Percentiles rank a stretch among this genome's conserved stretches.
phyloP scores from a whole-genome alignment of 2,329 filamentous ascomycete genomes.

The Daldinia sp. region DNA sequence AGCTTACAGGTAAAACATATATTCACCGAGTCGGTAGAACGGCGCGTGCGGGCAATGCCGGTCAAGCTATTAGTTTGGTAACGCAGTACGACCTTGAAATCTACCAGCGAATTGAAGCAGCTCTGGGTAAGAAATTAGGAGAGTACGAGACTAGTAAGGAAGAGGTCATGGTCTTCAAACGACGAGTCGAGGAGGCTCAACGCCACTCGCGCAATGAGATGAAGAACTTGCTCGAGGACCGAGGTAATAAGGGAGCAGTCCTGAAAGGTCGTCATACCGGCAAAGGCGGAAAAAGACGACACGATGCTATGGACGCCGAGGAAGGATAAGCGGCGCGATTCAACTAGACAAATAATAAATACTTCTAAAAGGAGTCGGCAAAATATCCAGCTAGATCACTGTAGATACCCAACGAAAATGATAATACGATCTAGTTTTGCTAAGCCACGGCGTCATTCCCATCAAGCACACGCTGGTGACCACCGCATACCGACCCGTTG shows the following conservation, averaged over 20 bases:
- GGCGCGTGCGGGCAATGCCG: constrained; percentile 84
- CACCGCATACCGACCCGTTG: too few species aligned
- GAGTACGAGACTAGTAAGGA: constrained; percentile 78
- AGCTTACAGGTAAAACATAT: constrained; percentile 72
- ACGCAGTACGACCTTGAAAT: constrained; percentile 82
- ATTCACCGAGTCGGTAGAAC: constrained; percentile 90
- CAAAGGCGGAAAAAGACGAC: constrained; percentile 54
- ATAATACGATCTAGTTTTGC: background rate
- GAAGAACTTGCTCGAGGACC: constrained; percentile 79
- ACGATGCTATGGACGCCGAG: constrained; percentile 76
- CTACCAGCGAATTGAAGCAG: constrained; percentile 81
- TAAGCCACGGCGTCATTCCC: background rate
- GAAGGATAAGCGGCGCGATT: constrained; percentile 62
- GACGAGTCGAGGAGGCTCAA: constrained; percentile 84
- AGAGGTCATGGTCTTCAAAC: constrained; percentile 83
- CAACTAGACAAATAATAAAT: background rate
- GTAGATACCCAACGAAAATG: constrained; percentile 29
- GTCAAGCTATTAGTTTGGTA: constrained; percentile 80
- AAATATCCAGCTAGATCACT: constrained; percentile 6
- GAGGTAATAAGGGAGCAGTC: constrained; percentile 62
- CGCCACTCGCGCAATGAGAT: constrained; percentile 80
- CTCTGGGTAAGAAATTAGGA: constrained; percentile 77
- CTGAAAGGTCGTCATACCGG: constrained; percentile 53
- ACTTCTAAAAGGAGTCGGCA: constrained; percentile 1
- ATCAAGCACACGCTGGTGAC: background rate